phyloP scores from a whole-genome alignment of 345 rosid genomes.

The Triadica sebifera region DNA sequence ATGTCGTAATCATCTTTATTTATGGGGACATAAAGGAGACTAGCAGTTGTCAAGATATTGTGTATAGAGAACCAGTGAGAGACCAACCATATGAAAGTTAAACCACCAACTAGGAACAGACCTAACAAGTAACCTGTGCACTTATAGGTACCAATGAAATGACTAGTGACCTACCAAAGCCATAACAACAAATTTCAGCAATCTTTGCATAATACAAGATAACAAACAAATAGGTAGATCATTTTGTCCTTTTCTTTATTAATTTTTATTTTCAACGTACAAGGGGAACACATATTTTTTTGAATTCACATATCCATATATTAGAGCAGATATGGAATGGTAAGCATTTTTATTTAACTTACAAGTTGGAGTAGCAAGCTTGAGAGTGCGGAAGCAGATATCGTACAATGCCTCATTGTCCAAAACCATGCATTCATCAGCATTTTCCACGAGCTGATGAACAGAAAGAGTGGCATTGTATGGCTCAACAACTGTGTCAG shows the following conservation, averaged over 20 bases:
- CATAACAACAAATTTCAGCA: not conserved
- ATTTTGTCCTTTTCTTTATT: not conserved
- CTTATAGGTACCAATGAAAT: not conserved
- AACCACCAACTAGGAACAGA: not conserved
- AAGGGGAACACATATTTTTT: not conserved
- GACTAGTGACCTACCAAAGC: not conserved
- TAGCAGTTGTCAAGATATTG: not conserved
- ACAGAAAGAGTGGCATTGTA: conserved; percentile 31
- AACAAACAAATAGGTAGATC: not conserved
- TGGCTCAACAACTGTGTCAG: conserved; percentile 30
- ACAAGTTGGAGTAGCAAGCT: conserved; percentile 30
- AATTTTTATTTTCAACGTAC: not conserved
- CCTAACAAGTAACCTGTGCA: not conserved
- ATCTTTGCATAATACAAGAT: not conserved
- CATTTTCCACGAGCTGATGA: conserved; percentile 28
- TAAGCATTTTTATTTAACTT: conserved; percentile 2
- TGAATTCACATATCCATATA: not conserved
- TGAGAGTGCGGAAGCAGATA: conserved; percentile 32
- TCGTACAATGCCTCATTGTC: conserved; percentile 30
- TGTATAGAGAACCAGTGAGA: not conserved
- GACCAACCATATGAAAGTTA: not conserved
- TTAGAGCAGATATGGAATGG: not conserved
- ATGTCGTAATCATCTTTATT: not conserved
- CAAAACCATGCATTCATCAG: conserved; percentile 30
- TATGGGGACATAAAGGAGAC: conserved; percentile 2